Evolutionary conservation across 805 yeast genomes (phyloP).

Genomic region (Starmerella gropengiesseri): DNA sequence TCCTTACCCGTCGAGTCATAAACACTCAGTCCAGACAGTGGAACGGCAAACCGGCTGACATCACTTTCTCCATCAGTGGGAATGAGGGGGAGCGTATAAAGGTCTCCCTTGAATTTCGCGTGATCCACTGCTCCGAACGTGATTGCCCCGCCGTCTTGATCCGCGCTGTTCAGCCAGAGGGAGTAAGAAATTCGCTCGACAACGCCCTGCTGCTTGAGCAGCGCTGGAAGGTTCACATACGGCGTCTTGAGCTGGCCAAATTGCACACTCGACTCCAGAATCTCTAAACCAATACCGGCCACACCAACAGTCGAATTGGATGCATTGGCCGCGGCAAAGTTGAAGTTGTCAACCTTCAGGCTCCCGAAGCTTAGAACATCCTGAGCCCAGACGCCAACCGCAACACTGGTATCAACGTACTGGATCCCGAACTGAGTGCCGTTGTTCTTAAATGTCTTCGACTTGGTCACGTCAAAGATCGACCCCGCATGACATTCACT

Average conservation of each 20-base stretch:
- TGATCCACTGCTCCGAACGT: slow-evolving; percentile 40
- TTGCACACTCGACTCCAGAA: not conserved
- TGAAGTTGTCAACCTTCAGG: not conserved
- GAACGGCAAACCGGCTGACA: slow-evolving; percentile 10
- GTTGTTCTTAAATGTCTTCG: not conserved
- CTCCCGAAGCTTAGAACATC: not conserved
- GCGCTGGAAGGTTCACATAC: slow-evolving; percentile 30
- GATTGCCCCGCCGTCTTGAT: slow-evolving; percentile 29
- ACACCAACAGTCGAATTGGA: not conserved
- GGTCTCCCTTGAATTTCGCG: slow-evolving; percentile 43
- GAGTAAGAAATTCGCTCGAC: slow-evolving; percentile 37
- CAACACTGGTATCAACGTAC: too few species aligned
- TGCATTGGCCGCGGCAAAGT: not conserved
- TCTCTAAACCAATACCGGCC: not conserved
- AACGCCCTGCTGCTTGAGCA: slow-evolving; percentile 32
- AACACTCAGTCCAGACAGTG: slow-evolving; percentile 8
- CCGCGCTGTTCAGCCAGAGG: slow-evolving; percentile 32
- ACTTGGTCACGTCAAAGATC: not conserved
- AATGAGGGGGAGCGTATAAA: slow-evolving; percentile 20
- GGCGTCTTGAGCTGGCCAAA: too few species aligned
- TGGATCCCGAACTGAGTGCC: too few species aligned
- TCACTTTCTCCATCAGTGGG: slow-evolving; percentile 2
- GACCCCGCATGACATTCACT: not conserved
- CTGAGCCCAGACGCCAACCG: too few species aligned
- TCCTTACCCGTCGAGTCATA: slow-evolving; percentile 11